These are phyloP conservation scores for Psilocybe cyanescens DNA, from an alignment of 768 basidiomycete genomes.

Conservation along the genomic window DNA sequence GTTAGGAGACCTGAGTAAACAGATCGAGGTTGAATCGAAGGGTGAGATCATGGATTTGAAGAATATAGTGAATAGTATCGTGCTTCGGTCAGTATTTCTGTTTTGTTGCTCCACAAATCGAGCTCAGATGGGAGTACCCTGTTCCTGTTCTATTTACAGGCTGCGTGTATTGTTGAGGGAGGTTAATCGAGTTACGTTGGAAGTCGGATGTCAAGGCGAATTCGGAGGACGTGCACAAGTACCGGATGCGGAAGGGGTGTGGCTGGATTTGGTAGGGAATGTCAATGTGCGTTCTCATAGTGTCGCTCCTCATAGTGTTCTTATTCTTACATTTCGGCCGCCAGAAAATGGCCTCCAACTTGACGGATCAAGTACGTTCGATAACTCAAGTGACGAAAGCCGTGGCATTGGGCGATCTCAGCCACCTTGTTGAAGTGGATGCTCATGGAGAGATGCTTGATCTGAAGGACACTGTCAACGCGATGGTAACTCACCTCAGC, in stretches of 20 bases:
- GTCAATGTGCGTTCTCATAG: slow-evolving; percentile 69
- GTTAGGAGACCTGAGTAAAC: slow-evolving; percentile 11
- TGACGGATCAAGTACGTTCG: slow-evolving; percentile 87
- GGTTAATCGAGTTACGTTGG: slow-evolving; percentile 82
- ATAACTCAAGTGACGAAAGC: slow-evolving; percentile 92
- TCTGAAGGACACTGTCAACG: slow-evolving; percentile 86
- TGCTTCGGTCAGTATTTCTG: slow-evolving; percentile 13
- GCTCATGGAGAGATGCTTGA: slow-evolving; percentile 95
- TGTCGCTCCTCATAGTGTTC: neutral
- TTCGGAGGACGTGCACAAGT: slow-evolving; percentile 88
- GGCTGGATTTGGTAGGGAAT: slow-evolving; percentile 81
- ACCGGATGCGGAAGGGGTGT: slow-evolving; percentile 88
- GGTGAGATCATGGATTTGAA: slow-evolving; percentile 20
- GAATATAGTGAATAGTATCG: slow-evolving; percentile 49
- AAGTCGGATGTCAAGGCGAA: slow-evolving; percentile 89
- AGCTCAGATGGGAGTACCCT: too few relatives aligned
- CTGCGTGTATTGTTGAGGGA: slow-evolving; percentile 74
- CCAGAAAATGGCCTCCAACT: slow-evolving; percentile 86
- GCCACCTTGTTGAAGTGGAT: slow-evolving; percentile 85
- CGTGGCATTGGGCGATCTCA: slow-evolving; percentile 84
- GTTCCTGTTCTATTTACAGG: slow-evolving; percentile 19
- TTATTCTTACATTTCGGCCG: neutral
- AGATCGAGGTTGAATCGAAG: slow-evolving; percentile 5
- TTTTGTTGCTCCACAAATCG: neutral
- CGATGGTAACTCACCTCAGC: slow-evolving; percentile 79